Evolutionary conservation across 768 basidiomycete genomes (phyloP).

Genomic region (Suillus decipiens): DNA sequence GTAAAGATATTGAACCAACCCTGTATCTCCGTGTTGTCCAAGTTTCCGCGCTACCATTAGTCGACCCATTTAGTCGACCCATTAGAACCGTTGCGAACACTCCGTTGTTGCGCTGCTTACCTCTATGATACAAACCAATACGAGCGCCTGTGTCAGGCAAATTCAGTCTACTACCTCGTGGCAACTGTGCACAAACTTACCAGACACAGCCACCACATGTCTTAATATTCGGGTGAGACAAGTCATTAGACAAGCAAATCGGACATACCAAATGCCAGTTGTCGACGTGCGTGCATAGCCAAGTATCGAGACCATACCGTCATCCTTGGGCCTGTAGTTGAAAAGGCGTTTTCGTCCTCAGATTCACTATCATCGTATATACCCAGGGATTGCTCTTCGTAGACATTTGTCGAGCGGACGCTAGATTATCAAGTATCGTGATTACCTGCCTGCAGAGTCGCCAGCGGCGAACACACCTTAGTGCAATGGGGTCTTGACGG

Average conservation of each 20-base stretch:
- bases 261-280: conserved; percentile 83
- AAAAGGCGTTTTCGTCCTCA: conserved; percentile 45
- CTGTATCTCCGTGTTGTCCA: conserved; percentile 53
- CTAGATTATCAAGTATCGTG: conserved; percentile 34
- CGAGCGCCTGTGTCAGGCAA: conserved; percentile 56
- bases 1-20: conserved; percentile 86
- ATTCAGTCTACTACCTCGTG: background rate
- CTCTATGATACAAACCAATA: conserved; percentile 93
- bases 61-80: conserved; percentile 10
- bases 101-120: conserved; percentile 39
- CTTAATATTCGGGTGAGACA: conserved; percentile 39
- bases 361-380: conserved; percentile 60
- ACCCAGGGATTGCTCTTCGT: conserved; percentile 91
- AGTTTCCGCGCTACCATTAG: conserved; percentile 51
- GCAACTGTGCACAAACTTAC: background rate
- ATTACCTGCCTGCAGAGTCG: conserved; percentile 3
- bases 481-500: conserved; percentile 69
- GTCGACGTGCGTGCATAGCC: conserved; percentile 79
- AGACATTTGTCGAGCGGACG: conserved; percentile 91
- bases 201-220: conserved; percentile 92
- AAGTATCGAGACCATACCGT: conserved; percentile 77
- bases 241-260: background rate
- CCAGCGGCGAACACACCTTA: conserved; percentile 53
- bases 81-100: conserved; percentile 1
- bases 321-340: conserved; percentile 48